phyloP scores from a whole-genome alignment of 2,329 filamentous ascomycete genomes.

The Diplodia seriata region DNA sequence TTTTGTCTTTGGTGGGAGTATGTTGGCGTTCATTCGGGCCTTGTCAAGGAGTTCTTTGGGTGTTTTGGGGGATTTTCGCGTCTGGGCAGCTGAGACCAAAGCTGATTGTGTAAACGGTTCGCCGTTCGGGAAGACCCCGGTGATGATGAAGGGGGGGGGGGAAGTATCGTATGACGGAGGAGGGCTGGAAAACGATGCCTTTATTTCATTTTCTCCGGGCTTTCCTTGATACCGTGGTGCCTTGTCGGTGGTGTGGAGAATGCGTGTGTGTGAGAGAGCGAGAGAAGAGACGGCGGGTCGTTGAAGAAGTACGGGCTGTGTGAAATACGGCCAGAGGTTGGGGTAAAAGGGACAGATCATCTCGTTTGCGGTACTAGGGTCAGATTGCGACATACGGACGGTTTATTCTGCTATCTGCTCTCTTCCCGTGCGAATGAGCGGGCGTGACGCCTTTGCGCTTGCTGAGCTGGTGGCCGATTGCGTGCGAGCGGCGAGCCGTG shows the following conservation, averaged over 20 bases:
- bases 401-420: conserved; percentile 1
- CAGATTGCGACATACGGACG: conserved; percentile 26
- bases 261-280: background rate
- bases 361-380: conserved; percentile 18
- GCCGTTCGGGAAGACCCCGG: background rate
- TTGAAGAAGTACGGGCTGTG: background rate
- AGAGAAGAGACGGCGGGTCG: background rate
- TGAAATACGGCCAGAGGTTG: background rate
- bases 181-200: too few species aligned
- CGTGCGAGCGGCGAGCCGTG: conserved; percentile 13
- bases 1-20: background rate
- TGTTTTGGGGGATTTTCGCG: background rate
- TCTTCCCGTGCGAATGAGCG: background rate
- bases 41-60: background rate
- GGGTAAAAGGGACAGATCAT: background rate
- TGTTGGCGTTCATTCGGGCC: background rate
- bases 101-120: background rate
- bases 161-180: background rate
- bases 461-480: conserved; percentile 15
- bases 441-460: background rate
- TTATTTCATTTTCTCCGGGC: background rate
- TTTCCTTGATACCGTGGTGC: background rate
- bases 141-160: background rate
- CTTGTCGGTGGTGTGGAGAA: background rate
- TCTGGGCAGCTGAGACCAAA: background rate